Evolutionary conservation across 495 filamentous ascomycete species (phyloP).

Genomic region (Lophium mytilinum): DNA sequence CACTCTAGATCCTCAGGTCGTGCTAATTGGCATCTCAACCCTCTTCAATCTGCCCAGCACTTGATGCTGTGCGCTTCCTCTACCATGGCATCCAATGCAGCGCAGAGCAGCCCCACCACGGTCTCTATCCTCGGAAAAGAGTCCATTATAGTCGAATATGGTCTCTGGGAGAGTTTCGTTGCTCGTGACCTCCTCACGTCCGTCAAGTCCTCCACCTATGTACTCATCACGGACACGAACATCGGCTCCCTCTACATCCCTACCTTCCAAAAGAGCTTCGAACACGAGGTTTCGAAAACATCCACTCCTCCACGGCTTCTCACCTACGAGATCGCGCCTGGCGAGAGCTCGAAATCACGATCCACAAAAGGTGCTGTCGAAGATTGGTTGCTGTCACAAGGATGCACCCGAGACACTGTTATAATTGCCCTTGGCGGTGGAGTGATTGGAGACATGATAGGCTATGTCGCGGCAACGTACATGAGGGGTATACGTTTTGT

Average conservation of each 20-base stretch:
- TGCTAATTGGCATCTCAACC: no score
- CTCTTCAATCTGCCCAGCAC: no score
- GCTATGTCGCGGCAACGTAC: slow-evolving; percentile 94
- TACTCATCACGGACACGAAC: slow-evolving; percentile 94
- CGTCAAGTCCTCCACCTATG: slow-evolving; percentile 79
- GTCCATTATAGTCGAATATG: slow-evolving; percentile 84
- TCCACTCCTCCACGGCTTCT: slow-evolving; percentile 60
- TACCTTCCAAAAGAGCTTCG: slow-evolving; percentile 64
- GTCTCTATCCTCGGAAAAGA: slow-evolving; percentile 57
- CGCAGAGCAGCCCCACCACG: slow-evolving; percentile 30
- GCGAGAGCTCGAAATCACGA: slow-evolving; percentile 86
- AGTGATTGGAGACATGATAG: slow-evolving; percentile 96
- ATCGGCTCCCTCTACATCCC: slow-evolving; percentile 73
- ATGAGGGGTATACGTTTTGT: slow-evolving; percentile 96
- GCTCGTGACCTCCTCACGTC: slow-evolving; percentile 71
- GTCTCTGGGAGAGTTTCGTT: slow-evolving; percentile 77
- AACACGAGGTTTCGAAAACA: slow-evolving; percentile 42
- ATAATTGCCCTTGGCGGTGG: slow-evolving; percentile 94
- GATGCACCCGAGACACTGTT: slow-evolving; percentile 90
- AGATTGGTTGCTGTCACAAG: slow-evolving; percentile 89
- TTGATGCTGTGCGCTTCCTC: neutral
- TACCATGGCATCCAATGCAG: slow-evolving; percentile 17
- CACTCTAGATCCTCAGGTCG: no score
- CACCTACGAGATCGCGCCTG: slow-evolving; percentile 78
- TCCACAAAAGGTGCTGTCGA: slow-evolving; percentile 91